These are phyloP conservation scores for Amoebophrya sp. DNA, from an alignment of 169 alveolate genomes.

Conservation along the genomic window DNA sequence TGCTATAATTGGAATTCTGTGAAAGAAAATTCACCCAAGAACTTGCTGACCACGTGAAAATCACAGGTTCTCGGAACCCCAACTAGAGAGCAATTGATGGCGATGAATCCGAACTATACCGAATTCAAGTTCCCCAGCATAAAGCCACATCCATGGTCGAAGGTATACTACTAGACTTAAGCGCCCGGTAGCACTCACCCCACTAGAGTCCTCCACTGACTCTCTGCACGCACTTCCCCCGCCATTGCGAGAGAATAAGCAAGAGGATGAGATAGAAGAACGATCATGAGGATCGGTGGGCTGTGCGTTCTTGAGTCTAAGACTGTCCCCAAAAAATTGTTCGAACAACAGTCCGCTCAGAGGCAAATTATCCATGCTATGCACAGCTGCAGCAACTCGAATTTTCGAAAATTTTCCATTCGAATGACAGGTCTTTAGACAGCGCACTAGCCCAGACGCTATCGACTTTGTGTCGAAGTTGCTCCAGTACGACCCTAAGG, in stretches of 20 bases:
- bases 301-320: not conserved
- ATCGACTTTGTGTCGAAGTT: constrained; percentile 43
- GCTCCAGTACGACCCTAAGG: constrained; percentile 47
- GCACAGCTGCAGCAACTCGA: not conserved
- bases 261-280: too few relatives aligned
- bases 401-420: not conserved
- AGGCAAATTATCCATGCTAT: not conserved
- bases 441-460: constrained; percentile 48
- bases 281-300: not conserved
- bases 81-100: constrained; percentile 78
- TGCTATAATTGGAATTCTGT: too few relatives aligned
- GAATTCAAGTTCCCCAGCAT: constrained; percentile 83
- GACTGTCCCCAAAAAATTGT: not conserved
- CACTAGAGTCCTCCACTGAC: too few relatives aligned
- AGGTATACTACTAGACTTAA: constrained; percentile 34
- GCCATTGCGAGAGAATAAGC: not conserved
- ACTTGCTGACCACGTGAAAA: too few relatives aligned
- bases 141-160: constrained; percentile 52
- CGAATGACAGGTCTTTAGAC: constrained; percentile 34
- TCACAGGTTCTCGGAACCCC: constrained; percentile 84
- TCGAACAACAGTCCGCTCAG: not conserved
- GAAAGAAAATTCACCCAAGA: too few relatives aligned
- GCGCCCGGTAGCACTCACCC: too few relatives aligned
- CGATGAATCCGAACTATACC: constrained; percentile 89
- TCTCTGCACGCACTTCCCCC: too few relatives aligned